These are phyloP conservation scores for Nyctanthes arbortristis DNA, from an alignment of 257 asterid species.

Conservation along the genomic window DNA sequence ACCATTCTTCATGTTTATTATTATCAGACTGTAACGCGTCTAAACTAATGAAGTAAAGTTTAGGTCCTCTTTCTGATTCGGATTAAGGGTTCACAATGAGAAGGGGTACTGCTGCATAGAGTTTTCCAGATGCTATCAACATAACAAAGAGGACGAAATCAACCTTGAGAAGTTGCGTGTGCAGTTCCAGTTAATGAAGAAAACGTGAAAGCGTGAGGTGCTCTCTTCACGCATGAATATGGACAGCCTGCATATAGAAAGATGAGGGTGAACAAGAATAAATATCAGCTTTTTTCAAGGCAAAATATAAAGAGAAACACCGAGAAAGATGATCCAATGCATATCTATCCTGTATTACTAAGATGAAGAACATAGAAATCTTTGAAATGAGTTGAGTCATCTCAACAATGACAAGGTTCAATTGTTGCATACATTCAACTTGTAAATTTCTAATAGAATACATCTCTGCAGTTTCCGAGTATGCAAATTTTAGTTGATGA, in stretches of 20 bases:
- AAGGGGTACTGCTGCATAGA: no score
- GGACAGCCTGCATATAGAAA: slow-evolving; percentile 68
- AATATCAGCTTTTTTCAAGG: not conserved
- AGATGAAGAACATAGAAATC: no score
- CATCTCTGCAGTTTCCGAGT: not conserved
- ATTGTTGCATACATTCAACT: no score
- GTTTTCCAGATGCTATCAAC: no score
- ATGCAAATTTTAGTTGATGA: not conserved
- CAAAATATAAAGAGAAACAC: not conserved
- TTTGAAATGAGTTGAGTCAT: no score
- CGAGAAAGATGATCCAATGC: no score
- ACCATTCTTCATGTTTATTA: not conserved
- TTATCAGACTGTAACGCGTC: not conserved
- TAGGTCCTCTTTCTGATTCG: no score
- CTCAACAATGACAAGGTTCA: no score
- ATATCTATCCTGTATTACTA: slow-evolving; percentile 10
- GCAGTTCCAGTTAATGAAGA: slow-evolving; percentile 74
- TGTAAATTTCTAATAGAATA: not conserved
- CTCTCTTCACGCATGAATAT: slow-evolving; percentile 74
- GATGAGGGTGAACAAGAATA: not conserved
- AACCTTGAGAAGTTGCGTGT: slow-evolving; percentile 76
- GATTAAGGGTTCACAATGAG: no score
- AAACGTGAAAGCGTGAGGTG: slow-evolving; percentile 77
- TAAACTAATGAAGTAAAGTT: not conserved
- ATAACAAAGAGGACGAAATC: slow-evolving; percentile 19